Conservation (phyloP, 495 filamentous ascomycete species). For the Cercophora newfieldiana region DNA sequence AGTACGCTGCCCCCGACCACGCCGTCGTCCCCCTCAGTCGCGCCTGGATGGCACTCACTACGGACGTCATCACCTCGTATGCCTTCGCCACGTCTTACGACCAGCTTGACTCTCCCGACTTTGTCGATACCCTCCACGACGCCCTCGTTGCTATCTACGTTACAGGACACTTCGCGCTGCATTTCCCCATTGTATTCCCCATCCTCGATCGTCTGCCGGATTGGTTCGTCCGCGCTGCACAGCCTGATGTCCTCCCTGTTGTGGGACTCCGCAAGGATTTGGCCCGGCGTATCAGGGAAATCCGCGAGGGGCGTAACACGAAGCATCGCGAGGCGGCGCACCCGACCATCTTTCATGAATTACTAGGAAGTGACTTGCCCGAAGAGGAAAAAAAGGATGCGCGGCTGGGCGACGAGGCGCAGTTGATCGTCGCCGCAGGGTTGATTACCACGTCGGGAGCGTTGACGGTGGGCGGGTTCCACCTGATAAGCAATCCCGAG, state of each 20-base stretch:
- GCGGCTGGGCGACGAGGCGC: neutral
- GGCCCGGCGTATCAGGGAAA: slow-evolving; percentile 1
- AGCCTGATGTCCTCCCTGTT: neutral
- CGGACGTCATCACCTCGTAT: slow-evolving; percentile 8
- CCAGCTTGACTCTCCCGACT: neutral
- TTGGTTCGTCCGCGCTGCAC: slow-evolving; percentile 1
- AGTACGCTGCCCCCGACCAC: neutral
- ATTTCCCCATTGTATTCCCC: neutral
- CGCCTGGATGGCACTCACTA: neutral
- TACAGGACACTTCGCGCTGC: neutral
- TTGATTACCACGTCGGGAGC: no score
- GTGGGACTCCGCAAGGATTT: slow-evolving; percentile 3
- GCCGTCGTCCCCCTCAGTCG: neutral
- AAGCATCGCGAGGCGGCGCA: neutral
- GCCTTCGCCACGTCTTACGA: slow-evolving; percentile 1
- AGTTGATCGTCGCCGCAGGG: no score
- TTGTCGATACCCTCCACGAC: neutral
- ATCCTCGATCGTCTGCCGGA: neutral
- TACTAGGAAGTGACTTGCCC: neutral
- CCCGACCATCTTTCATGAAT: slow-evolving; percentile 6
- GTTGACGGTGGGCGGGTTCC: no score
- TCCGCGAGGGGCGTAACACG: slow-evolving; percentile 3
- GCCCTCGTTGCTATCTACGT: neutral
- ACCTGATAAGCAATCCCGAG: no score
- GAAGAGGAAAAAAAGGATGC: neutral